Evolutionary conservation across 768 basidiomycete genomes (phyloP).

Genomic region (Hericium coralloides): DNA sequence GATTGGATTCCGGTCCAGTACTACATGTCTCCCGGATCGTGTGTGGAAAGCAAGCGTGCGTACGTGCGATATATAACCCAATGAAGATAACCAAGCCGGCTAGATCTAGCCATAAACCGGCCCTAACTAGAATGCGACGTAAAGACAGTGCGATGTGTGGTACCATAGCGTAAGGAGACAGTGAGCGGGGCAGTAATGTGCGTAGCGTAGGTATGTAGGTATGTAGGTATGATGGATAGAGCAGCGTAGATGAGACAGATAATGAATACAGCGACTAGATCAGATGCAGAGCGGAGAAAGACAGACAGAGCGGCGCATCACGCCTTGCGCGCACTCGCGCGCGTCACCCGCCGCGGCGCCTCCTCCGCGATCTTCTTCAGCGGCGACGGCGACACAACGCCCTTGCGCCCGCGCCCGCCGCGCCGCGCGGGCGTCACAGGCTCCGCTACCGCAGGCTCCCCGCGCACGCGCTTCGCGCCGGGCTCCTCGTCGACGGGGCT

Average conservation of each 20-base stretch:
- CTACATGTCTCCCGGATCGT: no score
- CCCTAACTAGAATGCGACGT: no score
- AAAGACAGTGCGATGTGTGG: no score
- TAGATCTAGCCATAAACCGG: no score
- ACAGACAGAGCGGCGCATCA: background rate
- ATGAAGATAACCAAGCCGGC: no score
- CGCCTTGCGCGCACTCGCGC: background rate
- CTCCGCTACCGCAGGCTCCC: background rate
- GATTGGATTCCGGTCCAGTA: no score
- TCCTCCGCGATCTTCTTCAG: background rate
- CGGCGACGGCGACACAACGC: background rate
- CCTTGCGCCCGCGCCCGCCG: background rate
- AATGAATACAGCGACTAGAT: background rate
- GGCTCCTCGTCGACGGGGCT: background rate
- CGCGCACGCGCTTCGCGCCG: background rate
- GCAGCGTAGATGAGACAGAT: background rate
- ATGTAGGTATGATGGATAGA: no score
- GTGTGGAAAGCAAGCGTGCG: no score
- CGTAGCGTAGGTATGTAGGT: no score
- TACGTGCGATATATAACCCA: no score
- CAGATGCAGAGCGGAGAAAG: background rate
- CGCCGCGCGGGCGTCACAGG: background rate
- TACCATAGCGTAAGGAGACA: no score
- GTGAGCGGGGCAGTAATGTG: no score
- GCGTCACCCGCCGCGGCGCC: background rate